phyloP scores from a whole-genome alignment of 352 stramenopile species.

The Phytophthora pseudosyringae region DNA sequence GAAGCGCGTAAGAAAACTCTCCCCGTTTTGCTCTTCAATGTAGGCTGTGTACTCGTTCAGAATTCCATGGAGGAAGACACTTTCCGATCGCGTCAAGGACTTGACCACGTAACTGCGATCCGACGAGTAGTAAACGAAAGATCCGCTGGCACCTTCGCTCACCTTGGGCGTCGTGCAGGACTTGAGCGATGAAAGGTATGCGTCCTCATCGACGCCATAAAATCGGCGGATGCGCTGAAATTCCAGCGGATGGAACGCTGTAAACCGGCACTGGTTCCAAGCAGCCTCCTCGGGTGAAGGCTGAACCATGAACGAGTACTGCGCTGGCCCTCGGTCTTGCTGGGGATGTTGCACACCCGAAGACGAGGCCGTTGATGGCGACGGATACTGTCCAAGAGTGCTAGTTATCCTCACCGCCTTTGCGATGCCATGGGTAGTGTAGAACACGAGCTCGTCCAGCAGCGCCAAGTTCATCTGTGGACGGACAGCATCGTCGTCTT shows the following conservation, averaged over 20 bases:
- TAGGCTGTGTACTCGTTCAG: slow-evolving; percentile 71
- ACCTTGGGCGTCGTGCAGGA: slow-evolving; percentile 78
- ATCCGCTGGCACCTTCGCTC: slow-evolving; percentile 77
- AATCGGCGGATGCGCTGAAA: slow-evolving; percentile 62
- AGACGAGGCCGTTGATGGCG: slow-evolving; percentile 1
- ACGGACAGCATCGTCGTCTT: slow-evolving; percentile 65
- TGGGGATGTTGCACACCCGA: slow-evolving; percentile 1
- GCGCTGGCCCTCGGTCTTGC: slow-evolving; percentile 20
- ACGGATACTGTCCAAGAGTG: slow-evolving; percentile 29
- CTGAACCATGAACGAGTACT: slow-evolving; percentile 56
- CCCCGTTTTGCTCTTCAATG: slow-evolving; percentile 50
- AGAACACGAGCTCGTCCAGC: slow-evolving; percentile 78
- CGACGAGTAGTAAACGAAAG: slow-evolving; percentile 86
- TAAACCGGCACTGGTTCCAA: slow-evolving; percentile 69
- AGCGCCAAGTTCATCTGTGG: slow-evolving; percentile 84
- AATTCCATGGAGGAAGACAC: slow-evolving; percentile 68
- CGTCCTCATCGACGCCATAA: slow-evolving; percentile 63
- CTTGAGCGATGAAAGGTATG: slow-evolving; percentile 62
- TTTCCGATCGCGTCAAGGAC: slow-evolving; percentile 67
- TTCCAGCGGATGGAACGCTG: slow-evolving; percentile 54
- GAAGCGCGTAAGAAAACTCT: slow-evolving; percentile 83
- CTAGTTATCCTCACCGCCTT: slow-evolving; percentile 50
- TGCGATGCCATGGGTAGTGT: slow-evolving; percentile 80
- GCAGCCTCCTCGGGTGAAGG: slow-evolving; percentile 40
- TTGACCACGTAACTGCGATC: slow-evolving; percentile 87